Evolutionary conservation across 2,329 filamentous ascomycete species (phyloP).

Genomic region (Aspergillus udagawae): DNA sequence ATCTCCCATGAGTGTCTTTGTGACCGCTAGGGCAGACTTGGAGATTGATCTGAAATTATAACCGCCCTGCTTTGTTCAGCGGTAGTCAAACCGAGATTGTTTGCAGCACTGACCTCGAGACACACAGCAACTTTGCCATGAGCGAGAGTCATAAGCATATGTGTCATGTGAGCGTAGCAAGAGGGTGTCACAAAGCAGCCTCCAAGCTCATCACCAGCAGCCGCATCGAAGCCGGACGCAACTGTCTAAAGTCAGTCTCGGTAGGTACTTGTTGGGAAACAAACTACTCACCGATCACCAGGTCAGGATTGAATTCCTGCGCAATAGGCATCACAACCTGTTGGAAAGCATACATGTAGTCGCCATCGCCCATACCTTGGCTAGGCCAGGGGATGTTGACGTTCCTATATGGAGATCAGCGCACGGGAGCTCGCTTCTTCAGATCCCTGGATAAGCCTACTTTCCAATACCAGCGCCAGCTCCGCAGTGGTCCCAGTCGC

Average conservation of each 20-base stretch:
- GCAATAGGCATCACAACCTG: slow-evolving; percentile 95
- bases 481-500: slow-evolving; percentile 58
- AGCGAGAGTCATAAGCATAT: slow-evolving; percentile 96
- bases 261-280: background rate
- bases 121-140: slow-evolving; percentile 87
- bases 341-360: slow-evolving; percentile 96
- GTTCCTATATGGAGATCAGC: slow-evolving; percentile 43
- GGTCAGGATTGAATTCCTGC: slow-evolving; percentile 85
- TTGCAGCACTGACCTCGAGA: slow-evolving; percentile 57
- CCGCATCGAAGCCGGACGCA: slow-evolving; percentile 93
- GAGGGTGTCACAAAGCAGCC: slow-evolving; percentile 86
- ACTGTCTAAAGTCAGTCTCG: slow-evolving; percentile 45
- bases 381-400: slow-evolving; percentile 67
- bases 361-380: slow-evolving; percentile 84
- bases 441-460: slow-evolving; percentile 27
- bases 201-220: slow-evolving; percentile 86
- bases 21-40: slow-evolving; percentile 85
- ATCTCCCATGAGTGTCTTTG: slow-evolving; percentile 90
- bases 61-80: slow-evolving; percentile 55
- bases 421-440: background rate
- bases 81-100: background rate
- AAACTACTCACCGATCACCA: slow-evolving; percentile 68
- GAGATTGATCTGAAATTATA: slow-evolving; percentile 95
- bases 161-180: slow-evolving; percentile 97
- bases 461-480: slow-evolving; percentile 55